Evolutionary conservation across 805 yeast species (phyloP), one percentile per base, ranked within the genome.

Genomic region (Ogataea polymorpha): DNA sequence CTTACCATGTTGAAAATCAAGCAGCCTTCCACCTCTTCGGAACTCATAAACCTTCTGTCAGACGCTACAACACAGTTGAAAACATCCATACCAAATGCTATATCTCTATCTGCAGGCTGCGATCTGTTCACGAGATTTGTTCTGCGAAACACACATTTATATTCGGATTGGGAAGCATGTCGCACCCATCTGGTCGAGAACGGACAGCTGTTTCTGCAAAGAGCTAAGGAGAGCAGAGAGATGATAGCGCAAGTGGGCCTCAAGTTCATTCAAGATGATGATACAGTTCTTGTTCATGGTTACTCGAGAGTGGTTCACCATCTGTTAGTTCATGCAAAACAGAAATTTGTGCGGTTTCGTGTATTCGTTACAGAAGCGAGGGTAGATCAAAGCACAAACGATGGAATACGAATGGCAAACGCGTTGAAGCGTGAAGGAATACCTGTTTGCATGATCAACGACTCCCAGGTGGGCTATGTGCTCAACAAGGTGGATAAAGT

Each of bases 51-150:
- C 37, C 70, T 89, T 10, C 78, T 91, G 37, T 83, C 85, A 42
- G 77, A 79, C 32, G 93, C 96, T 27, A 84, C 87, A 5, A 75
- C 74, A 25, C 80, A 76, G 35, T 70, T 93, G 53, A 91, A 91
- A 53, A 66, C 74, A 31, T 78, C 88, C 7, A 88, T 93, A 50
- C 80, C 91, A 28, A 93, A 93, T 66, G 89, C 96, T 21, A 87
- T 93, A 32, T 89, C 97, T 11, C 70, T 93, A 42, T 80, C 93
- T 25, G 99, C 99, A 0, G 99, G 99, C 15, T 93, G 99, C 70
- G 99, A 93, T 63, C 74, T 93, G 53, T 93, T 93, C 63, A 86
- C 88, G 77, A 71, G 99, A 49, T 93, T 93, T 56, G 97, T 93
- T 6, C 73, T 89, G 50, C 75, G 96, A 63, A 90, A 91, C 66